Evolutionary conservation across 1,139 yeast genomes (phyloP).

Genomic region (Pichia sp.): DNA sequence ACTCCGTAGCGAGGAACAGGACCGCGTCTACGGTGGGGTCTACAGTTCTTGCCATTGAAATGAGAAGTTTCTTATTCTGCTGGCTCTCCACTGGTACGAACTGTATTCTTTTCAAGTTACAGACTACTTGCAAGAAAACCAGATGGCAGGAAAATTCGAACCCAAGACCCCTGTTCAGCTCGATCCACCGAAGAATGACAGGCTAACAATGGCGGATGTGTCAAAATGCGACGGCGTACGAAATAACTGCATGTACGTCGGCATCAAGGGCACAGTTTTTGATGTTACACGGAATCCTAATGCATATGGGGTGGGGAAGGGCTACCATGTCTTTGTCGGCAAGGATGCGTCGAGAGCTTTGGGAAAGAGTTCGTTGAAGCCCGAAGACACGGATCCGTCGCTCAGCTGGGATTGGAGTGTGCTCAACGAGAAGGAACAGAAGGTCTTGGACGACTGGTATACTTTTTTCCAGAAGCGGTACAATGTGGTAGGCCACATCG

Average conservation of each 20-base stretch:
- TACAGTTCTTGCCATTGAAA: no score
- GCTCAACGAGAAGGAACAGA: conserved; percentile 47
- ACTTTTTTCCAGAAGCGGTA: conserved; percentile 51
- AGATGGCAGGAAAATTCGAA: conserved; percentile 31
- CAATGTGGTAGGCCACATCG: conserved; percentile 39
- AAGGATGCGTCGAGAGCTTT: conserved; percentile 73
- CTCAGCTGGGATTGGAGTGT: conserved; percentile 47
- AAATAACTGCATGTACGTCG: conserved; percentile 49
- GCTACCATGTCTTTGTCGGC: conserved; percentile 71
- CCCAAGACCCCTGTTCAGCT: conserved; percentile 49
- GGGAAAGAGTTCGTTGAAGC: conserved; percentile 49
- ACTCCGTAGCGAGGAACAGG: no score
- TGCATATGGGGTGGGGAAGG: conserved; percentile 73
- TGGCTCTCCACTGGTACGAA: no score
- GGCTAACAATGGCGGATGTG: conserved; percentile 15
- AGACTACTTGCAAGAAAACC: no score
- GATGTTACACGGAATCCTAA: conserved; percentile 66
- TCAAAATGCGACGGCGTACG: conserved; percentile 17
- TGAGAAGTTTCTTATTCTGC: no score
- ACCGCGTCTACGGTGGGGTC: no score
- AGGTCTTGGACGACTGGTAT: conserved; percentile 55
- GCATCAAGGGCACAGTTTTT: conserved; percentile 68
- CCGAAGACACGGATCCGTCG: conserved; percentile 40
- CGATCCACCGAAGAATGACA: conserved; percentile 45
- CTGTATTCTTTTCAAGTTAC: no score